Evolutionary conservation across 371 early-diverging fungal species (phyloP).

Genomic region (Phascolomyces articulosus): DNA sequence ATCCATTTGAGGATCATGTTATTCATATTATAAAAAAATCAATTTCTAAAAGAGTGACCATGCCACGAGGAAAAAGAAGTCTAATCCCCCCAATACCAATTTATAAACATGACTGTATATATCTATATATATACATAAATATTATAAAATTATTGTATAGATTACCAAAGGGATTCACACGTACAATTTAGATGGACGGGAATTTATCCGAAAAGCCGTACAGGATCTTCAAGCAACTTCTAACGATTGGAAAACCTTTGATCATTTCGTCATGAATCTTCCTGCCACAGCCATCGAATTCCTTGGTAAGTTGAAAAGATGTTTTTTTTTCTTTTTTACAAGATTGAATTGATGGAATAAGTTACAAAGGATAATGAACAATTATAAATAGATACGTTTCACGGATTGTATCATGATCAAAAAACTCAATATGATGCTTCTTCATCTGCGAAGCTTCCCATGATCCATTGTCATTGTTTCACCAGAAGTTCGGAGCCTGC

Average conservation of each 20-base stretch:
- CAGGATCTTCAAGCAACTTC: slow-evolving; percentile 40
- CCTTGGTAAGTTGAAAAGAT: slow-evolving; percentile 54
- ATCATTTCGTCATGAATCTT: slow-evolving; percentile 98
- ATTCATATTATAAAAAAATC: no score
- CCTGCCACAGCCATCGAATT: slow-evolving; percentile 97
- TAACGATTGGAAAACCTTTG: slow-evolving; percentile 70
- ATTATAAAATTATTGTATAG: slow-evolving; percentile 12
- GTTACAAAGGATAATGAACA: no score
- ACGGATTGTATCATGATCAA: slow-evolving; percentile 64
- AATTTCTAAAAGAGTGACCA: background rate
- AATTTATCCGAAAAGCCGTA: slow-evolving; percentile 82
- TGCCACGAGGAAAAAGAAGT: background rate
- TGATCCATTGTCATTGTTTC: slow-evolving; percentile 95
- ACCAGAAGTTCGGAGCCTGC: slow-evolving; percentile 78
- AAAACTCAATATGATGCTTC: slow-evolving; percentile 36
- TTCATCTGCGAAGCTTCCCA: slow-evolving; percentile 63
- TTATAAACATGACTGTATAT: no score
- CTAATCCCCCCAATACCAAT: no score
- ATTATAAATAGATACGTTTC: slow-evolving; percentile 63
- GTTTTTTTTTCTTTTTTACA: background rate
- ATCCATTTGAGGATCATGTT: no score
- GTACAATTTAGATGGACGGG: slow-evolving; percentile 92
- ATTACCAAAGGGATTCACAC: slow-evolving; percentile 61
- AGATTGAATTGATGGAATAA: no score
- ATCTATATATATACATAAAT: background rate